These are phyloP conservation scores for Eucalyptus regnans DNA, from an alignment of 345 rosid genomes.

Conservation along the genomic window DNA sequence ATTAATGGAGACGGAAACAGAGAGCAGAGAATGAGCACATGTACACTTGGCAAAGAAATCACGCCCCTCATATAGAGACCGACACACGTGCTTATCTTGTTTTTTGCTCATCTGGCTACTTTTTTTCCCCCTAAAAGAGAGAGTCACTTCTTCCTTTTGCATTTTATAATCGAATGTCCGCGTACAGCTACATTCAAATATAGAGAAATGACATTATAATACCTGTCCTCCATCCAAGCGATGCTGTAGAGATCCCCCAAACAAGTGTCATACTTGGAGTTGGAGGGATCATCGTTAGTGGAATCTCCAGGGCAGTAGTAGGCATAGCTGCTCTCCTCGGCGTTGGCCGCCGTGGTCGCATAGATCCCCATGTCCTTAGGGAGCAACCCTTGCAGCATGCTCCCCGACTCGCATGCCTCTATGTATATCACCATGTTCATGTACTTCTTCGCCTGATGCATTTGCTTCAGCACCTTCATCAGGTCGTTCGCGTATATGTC, in stretches of 20 bases:
- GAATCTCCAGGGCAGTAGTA: slow-evolving; percentile 31
- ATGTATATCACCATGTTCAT: slow-evolving; percentile 33
- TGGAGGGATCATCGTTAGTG: slow-evolving; percentile 9
- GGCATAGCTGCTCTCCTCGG: slow-evolving; percentile 35
- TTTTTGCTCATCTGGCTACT: background rate
- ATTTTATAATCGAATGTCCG: background rate
- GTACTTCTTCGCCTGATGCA: slow-evolving; percentile 21
- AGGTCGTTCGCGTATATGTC: slow-evolving; percentile 26
- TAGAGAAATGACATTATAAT: background rate
- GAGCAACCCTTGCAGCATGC: slow-evolving; percentile 40
- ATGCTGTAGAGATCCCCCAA: slow-evolving; percentile 41
- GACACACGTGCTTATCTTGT: background rate
- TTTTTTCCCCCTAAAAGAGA: background rate
- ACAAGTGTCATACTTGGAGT: slow-evolving; percentile 33
- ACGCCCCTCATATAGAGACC: background rate
- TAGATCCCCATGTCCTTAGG: slow-evolving; percentile 28
- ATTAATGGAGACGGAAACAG: background rate
- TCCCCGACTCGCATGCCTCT: slow-evolving; percentile 45
- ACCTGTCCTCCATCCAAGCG: slow-evolving; percentile 50
- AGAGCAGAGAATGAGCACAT: background rate
- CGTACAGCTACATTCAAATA: background rate
- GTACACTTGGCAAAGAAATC: background rate
- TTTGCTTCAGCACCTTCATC: slow-evolving; percentile 30
- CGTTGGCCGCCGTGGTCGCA: slow-evolving; percentile 37
- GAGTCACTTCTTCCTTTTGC: background rate